Percentiles rank a stretch among this genome's conserved stretches.
Conservation (phyloP, 345 rosid species). For the Eucalyptus guilfoylei region DNA sequence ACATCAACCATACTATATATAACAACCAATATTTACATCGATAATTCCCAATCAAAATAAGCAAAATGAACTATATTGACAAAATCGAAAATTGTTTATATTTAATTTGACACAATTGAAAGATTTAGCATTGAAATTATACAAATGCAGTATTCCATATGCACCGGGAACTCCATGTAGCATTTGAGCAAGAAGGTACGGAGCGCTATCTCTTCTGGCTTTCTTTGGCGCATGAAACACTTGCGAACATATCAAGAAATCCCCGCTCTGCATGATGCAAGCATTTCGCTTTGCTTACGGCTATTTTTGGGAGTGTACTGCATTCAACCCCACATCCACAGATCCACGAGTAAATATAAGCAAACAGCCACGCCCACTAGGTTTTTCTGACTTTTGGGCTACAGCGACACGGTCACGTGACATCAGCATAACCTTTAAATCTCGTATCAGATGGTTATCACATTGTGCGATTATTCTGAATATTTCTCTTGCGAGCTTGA, state of each 20-base stretch:
- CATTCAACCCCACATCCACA: not conserved
- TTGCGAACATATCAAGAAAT: not conserved
- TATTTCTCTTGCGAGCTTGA: not conserved
- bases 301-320: not conserved
- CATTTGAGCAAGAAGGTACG: not conserved
- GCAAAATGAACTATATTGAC: not conserved
- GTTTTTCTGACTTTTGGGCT: not conserved
- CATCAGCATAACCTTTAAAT: not conserved
- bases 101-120: rapidly evolving
- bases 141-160: rapidly evolving
- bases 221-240: not conserved
- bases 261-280: not conserved
- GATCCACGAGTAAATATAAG: not conserved
- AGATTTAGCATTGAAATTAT: not conserved
- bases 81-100: rapidly evolving
- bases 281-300: not conserved
- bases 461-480: not conserved
- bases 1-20: rapidly evolving
- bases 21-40: rapidly evolving
- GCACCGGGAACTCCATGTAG: not conserved
- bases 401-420: not conserved
- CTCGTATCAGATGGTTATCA: not conserved
- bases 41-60: too few species aligned
- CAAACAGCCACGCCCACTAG: not conserved
- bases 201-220: not conserved